Evolutionary conservation across 352 stramenopile genomes (phyloP).

Genomic region (Phytophthora lateralis): DNA sequence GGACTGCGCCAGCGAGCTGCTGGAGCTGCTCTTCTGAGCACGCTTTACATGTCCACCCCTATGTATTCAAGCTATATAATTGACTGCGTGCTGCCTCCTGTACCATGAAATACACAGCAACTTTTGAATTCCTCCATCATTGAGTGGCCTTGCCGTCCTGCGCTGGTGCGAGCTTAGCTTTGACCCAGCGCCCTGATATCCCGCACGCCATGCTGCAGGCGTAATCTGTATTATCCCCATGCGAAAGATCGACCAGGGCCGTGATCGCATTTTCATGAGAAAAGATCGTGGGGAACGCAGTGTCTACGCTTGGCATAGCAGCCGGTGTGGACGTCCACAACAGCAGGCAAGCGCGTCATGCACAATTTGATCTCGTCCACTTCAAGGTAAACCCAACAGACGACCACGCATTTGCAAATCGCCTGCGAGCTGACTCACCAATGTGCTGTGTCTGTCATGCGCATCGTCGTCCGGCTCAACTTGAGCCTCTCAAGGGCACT

Average conservation of each 20-base stretch:
- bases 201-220: background rate
- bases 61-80: slow-evolving; percentile 41
- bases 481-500: slow-evolving; percentile 6
- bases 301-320: no score
- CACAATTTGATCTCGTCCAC: background rate
- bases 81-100: slow-evolving; percentile 32
- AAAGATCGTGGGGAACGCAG: no score
- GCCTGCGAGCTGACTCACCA: slow-evolving; percentile 23
- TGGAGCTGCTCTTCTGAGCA: slow-evolving; percentile 68
- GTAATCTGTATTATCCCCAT: background rate
- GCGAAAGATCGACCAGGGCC: background rate
- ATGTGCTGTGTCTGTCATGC: background rate
- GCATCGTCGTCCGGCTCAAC: slow-evolving; percentile 14
- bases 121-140: slow-evolving; percentile 14
- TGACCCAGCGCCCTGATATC: background rate
- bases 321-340: no score
- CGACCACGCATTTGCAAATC: slow-evolving; percentile 16
- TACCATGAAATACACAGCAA: slow-evolving; percentile 39
- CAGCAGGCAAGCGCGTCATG: no score
- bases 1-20: slow-evolving; percentile 66
- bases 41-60: slow-evolving; percentile 4
- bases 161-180: background rate
- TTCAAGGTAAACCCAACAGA: slow-evolving; percentile 13
- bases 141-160: slow-evolving; percentile 4
- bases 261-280: no score